These are phyloP conservation scores for Lithocarpus polystachyus DNA, from an alignment of 306 rosid genomes.

Conservation along the genomic window DNA sequence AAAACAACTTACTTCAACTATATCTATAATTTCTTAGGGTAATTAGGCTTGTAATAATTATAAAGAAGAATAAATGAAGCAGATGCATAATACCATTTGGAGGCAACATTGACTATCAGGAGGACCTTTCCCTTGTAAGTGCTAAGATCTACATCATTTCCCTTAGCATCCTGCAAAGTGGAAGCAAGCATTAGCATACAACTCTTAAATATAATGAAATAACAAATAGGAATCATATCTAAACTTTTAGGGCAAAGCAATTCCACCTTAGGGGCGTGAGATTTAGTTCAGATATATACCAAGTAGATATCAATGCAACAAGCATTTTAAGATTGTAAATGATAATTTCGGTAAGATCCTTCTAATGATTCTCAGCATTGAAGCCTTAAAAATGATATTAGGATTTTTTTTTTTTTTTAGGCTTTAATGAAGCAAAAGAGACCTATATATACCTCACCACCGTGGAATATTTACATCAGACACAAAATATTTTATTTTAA, in stretches of 20 bases:
- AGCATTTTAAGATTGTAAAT: too few species aligned
- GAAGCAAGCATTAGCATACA: neutral
- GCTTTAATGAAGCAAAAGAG: too few species aligned
- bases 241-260: neutral
- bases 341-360: too few species aligned
- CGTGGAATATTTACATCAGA: too few species aligned
- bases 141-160: conserved; percentile 57
- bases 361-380: too few species aligned
- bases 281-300: neutral
- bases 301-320: neutral
- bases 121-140: conserved; percentile 71
- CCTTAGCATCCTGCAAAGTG: conserved; percentile 64
- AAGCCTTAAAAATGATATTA: too few species aligned
- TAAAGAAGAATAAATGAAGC: neutral
- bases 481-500: too few species aligned
- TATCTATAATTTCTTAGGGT: neutral
- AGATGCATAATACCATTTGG: conserved; percentile 60
- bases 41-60: neutral
- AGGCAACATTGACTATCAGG: conserved; percentile 84
- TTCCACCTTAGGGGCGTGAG: neutral
- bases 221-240: neutral
- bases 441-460: too few species aligned
- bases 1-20: neutral
- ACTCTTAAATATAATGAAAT: neutral
- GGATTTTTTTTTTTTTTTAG: too few species aligned